phyloP scores from a whole-genome alignment of 176 grass and related monocot species.

The Phoenix dactylifera region DNA sequence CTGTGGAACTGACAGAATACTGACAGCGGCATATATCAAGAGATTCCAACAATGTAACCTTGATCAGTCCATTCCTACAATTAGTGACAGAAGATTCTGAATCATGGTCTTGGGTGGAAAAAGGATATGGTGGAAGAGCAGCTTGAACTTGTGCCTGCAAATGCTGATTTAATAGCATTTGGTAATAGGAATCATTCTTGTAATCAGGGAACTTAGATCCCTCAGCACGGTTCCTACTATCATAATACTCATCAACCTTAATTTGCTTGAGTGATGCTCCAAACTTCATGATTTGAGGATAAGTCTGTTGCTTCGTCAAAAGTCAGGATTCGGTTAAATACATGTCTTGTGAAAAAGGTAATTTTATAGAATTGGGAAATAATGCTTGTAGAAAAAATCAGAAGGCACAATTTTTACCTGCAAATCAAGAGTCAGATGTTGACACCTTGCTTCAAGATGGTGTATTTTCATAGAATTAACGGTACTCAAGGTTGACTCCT shows the following conservation, averaged over 20 bases:
- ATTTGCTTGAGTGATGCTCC: conserved; percentile 47
- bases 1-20: conserved; percentile 45
- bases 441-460: conserved; percentile 74
- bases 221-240: conserved; percentile 18
- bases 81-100: conserved; percentile 9
- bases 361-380: too few relatives aligned
- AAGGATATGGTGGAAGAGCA: conserved; percentile 51
- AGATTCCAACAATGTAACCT: conserved; percentile 68
- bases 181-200: conserved; percentile 9
- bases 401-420: conserved; percentile 40
- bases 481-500: conserved; percentile 34
- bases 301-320: conserved; percentile 59
- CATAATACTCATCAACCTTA: conserved; percentile 74
- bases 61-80: conserved; percentile 26
- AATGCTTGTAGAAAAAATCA: too few relatives aligned
- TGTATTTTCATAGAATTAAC: conserved; percentile 40
- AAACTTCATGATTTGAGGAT: conserved; percentile 59
- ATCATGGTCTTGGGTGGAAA: conserved; percentile 27
- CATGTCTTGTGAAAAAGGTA: too few relatives aligned
- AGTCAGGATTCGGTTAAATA: conserved; percentile 1
- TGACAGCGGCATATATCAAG: conserved; percentile 52
- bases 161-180: conserved; percentile 50
- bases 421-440: conserved; percentile 56
- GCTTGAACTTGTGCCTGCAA: conserved; percentile 63
- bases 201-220: neutral